Evolutionary conservation across 169 alveolate genomes (phyloP).

Genomic region (Plasmodium malariae): DNA sequence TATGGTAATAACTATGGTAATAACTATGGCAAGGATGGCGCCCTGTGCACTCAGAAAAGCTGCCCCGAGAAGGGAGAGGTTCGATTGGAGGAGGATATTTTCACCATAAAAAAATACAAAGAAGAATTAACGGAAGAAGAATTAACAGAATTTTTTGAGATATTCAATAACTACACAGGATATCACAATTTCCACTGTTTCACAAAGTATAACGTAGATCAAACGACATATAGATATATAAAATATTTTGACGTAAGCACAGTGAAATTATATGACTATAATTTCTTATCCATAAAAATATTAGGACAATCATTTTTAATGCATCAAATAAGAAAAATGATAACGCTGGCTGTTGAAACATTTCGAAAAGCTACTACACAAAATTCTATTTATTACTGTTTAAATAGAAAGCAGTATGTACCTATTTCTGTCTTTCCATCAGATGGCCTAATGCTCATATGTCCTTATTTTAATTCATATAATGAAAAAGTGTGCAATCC

Average conservation of each 20-base stretch:
- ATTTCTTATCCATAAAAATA: constrained; percentile 80
- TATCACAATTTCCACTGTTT: constrained; percentile 88
- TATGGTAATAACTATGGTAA: no score
- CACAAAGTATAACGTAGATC: constrained; percentile 78
- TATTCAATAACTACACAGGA: constrained; percentile 82
- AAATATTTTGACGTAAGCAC: constrained; percentile 80
- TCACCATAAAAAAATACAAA: constrained; percentile 46
- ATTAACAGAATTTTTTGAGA: constrained; percentile 77
- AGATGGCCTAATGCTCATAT: constrained; percentile 82
- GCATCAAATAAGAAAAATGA: constrained; percentile 90
- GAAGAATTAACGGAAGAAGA: constrained; percentile 79
- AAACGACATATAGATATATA: constrained; percentile 85
- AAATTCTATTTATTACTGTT: constrained; percentile 81
- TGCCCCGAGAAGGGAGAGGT: no score
- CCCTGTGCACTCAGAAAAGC: not conserved
- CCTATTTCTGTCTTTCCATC: constrained; percentile 83
- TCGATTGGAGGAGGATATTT: constrained; percentile 28
- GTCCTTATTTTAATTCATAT: constrained; percentile 59
- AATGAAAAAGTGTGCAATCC: constrained; percentile 57
- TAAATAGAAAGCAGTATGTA: constrained; percentile 53
- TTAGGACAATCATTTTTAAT: constrained; percentile 88
- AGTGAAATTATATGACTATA: constrained; percentile 26
- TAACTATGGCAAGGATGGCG: not conserved
- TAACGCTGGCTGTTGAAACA: constrained; percentile 84
- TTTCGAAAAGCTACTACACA: constrained; percentile 86